These are phyloP conservation scores for Solanum pinnatisectum DNA, from an alignment of 257 asterid genomes.

Conservation along the genomic window DNA sequence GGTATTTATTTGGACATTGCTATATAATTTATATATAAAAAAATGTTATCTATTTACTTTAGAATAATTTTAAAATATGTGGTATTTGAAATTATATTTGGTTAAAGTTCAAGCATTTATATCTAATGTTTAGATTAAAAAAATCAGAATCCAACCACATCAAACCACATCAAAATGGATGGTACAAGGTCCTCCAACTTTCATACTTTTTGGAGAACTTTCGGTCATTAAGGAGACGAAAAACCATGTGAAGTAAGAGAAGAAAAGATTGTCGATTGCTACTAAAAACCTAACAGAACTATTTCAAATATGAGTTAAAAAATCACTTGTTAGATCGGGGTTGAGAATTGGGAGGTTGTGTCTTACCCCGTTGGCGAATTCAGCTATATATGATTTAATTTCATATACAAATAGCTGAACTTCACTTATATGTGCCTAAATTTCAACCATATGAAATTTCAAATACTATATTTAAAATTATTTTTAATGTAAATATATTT, in stretches of 20 bases:
- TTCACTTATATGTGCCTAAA: background rate
- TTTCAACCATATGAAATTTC: background rate
- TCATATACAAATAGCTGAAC: background rate
- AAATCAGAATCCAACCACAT: background rate
- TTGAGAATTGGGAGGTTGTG: too few relatives aligned
- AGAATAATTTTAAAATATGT: background rate
- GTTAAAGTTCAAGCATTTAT: background rate
- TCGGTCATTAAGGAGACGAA: too few relatives aligned
- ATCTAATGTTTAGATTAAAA: background rate
- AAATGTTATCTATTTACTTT: background rate
- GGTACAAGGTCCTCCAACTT: background rate
- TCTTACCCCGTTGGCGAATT: background rate
- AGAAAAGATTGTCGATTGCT: too few relatives aligned
- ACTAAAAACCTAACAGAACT: too few relatives aligned
- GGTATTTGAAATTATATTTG: background rate
- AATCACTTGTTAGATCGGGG: too few relatives aligned
- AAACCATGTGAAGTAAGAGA: too few relatives aligned
- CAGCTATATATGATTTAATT: background rate
- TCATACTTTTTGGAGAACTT: too few relatives aligned
- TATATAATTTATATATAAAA: background rate
- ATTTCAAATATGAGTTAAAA: too few relatives aligned
- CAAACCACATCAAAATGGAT: background rate
- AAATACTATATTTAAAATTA: background rate
- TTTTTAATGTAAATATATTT: background rate
- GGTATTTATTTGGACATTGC: background rate